phyloP scores from a whole-genome alignment of 2,329 filamentous ascomycete genomes.

The Curvularia spicifera region DNA sequence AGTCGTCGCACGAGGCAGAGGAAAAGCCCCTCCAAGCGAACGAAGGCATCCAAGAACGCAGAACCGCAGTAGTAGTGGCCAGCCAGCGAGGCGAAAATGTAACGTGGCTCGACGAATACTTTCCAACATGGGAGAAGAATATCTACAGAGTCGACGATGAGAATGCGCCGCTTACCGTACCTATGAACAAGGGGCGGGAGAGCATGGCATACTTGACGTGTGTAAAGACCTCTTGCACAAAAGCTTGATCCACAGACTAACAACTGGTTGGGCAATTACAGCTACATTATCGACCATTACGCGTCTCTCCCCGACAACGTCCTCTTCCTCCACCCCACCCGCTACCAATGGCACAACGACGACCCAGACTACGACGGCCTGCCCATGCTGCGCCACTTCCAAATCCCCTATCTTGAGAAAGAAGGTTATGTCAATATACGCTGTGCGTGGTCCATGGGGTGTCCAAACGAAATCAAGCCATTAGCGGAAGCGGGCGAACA shows the following conservation, averaged over 20 bases:
- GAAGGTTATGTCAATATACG: constrained; percentile 63
- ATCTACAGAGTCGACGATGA: constrained; percentile 54
- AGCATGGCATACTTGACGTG: constrained; percentile 59
- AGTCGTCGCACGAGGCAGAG: constrained; percentile 11
- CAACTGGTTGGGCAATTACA: constrained; percentile 18
- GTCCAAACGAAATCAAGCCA: constrained; percentile 59
- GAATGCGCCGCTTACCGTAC: constrained; percentile 50
- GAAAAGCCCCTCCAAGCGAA: constrained; percentile 25
- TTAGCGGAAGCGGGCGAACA: constrained; percentile 51
- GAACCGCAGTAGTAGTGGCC: constrained; percentile 48
- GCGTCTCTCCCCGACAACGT: constrained; percentile 50
- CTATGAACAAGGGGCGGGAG: constrained; percentile 57
- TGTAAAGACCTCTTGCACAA: constrained; percentile 16
- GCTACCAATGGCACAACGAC: constrained; percentile 60
- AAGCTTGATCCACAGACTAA: constrained; percentile 6
- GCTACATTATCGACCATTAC: constrained; percentile 53
- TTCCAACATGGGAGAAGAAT: constrained; percentile 49
- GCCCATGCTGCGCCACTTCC: constrained; percentile 57
- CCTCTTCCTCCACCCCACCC: constrained; percentile 52
- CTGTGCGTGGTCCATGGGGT: constrained; percentile 60
- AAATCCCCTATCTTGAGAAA: constrained; percentile 56
- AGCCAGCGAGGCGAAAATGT: constrained; percentile 48
- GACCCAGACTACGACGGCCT: constrained; percentile 60
- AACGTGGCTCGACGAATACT: constrained; percentile 51
- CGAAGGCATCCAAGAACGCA: constrained; percentile 20